A percentile compares a stretch with the other conserved stretches of the same genome.
These are phyloP conservation scores for Monosporozyma yasuniensis DNA, from an alignment of 805 yeast genomes.

Conservation along the genomic window DNA sequence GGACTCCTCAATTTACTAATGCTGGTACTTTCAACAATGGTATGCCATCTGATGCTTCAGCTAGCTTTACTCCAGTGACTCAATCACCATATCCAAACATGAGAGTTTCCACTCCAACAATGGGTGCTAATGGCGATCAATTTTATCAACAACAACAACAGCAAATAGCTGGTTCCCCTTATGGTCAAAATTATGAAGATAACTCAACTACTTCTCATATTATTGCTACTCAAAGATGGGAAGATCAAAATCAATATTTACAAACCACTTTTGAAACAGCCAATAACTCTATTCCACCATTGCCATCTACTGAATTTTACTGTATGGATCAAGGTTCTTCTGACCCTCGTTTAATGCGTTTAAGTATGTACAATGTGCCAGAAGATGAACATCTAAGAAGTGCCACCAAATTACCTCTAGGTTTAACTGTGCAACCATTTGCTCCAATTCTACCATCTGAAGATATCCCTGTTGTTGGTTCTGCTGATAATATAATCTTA, in stretches of 20 bases:
- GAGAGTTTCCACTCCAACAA: not conserved
- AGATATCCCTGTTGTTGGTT: constrained; percentile 44
- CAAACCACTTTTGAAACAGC: constrained; percentile 54
- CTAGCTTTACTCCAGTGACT: not conserved
- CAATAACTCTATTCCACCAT: constrained; percentile 74
- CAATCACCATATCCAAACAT: not conserved
- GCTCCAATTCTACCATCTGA: constrained; percentile 51
- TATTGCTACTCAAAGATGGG: constrained; percentile 29
- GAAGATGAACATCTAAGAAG: constrained; percentile 57
- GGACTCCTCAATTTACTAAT: constrained; percentile 5
- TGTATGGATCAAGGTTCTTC: constrained; percentile 79
- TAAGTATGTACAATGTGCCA: constrained; percentile 80
- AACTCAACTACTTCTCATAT: constrained; percentile 17
- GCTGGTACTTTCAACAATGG: not conserved
- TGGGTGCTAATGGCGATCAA: not conserved
- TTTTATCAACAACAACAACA: not conserved
- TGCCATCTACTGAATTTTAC: constrained; percentile 60
- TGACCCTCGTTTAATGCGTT: constrained; percentile 67
- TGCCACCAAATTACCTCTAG: constrained; percentile 70
- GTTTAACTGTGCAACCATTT: constrained; percentile 76
- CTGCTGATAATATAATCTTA: not conserved
- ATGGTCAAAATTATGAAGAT: not conserved
- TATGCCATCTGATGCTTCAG: not conserved
- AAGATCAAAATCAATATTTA: constrained; percentile 31
- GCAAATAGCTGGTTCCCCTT: not conserved